A percentile compares a stretch with the other conserved stretches of the same genome.
These are phyloP conservation scores for Trichoderma asperelloides DNA, from an alignment of 495 filamentous ascomycete species.

Conservation along the genomic window DNA sequence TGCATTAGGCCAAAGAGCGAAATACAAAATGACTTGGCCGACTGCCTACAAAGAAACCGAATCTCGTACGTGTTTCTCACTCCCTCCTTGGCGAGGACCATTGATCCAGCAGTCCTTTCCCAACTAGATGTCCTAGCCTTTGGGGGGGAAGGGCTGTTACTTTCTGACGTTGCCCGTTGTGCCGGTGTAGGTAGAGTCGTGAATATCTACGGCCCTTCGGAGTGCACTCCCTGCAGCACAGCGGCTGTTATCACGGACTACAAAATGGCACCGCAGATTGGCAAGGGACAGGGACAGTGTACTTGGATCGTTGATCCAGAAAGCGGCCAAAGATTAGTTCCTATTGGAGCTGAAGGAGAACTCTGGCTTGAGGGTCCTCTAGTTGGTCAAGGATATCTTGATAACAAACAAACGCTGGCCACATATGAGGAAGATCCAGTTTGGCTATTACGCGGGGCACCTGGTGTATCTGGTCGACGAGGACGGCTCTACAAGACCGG, in stretches of 20 bases:
- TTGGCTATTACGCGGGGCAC: conserved; percentile 26
- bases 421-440: conserved; percentile 37
- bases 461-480: background rate
- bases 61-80: background rate
- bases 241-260: conserved; percentile 24
- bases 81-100: background rate
- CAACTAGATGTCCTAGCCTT: background rate
- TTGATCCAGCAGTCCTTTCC: background rate
- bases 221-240: conserved; percentile 12
- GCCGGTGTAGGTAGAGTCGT: conserved; percentile 8
- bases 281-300: conserved; percentile 15
- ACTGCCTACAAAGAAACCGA: too few species aligned
- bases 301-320: conserved; percentile 26
- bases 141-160: background rate
- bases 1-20: conserved; percentile 49
- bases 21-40: background rate
- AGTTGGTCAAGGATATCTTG: conserved; percentile 44
- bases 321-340: conserved; percentile 20
- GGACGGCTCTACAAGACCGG: conserved; percentile 27
- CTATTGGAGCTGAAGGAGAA: conserved; percentile 39
- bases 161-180: background rate
- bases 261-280: conserved; percentile 12
- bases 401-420: conserved; percentile 42
- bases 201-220: too few species aligned
- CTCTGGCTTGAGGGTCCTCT: conserved; percentile 37